Conservation (phyloP, 2,329 filamentous ascomycete genomes). For the Alternaria rosae region DNA sequence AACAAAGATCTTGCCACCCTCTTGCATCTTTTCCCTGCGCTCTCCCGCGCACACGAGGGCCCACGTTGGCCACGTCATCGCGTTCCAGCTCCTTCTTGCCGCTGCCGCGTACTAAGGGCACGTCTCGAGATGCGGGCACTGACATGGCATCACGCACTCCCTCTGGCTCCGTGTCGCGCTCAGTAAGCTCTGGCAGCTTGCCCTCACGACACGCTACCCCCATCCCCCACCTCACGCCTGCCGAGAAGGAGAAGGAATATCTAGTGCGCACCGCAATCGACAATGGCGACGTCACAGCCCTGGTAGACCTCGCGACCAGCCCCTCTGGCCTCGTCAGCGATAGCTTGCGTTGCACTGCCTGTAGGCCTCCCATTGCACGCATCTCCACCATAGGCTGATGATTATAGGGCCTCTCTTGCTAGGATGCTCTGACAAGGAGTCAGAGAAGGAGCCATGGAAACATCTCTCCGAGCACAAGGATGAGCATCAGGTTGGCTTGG, state of each 20-base stretch:
- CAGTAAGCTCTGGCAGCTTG: conserved; percentile 40
- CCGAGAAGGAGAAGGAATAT: conserved; percentile 36
- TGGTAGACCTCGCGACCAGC: conserved; percentile 54
- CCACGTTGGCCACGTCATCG: conserved; percentile 18
- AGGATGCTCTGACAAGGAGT: conserved; percentile 41
- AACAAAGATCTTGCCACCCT: conserved; percentile 7
- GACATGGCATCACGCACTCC: conserved; percentile 38
- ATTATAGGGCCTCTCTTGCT: conserved; percentile 68
- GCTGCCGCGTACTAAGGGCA: background rate
- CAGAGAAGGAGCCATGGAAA: conserved; percentile 58
- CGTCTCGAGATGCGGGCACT: conserved; percentile 27
- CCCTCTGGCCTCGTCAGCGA: conserved; percentile 57
- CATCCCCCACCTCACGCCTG: conserved; percentile 22
- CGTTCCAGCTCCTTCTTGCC: background rate
- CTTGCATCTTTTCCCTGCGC: conserved; percentile 4
- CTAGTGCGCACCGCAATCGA: conserved; percentile 54
- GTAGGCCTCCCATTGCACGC: conserved; percentile 61
- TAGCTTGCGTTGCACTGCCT: conserved; percentile 73
- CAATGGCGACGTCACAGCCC: conserved; percentile 48
- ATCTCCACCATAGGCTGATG: conserved; percentile 22
- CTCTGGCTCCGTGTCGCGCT: conserved; percentile 34
- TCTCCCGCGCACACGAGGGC: conserved; percentile 10
- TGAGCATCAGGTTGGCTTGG: conserved; percentile 88
- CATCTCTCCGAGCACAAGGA: conserved; percentile 79
- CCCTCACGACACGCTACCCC: conserved; percentile 26